Conservation (phyloP, 2,329 filamentous ascomycete genomes). For the Neofusicoccum umdonicola region DNA sequence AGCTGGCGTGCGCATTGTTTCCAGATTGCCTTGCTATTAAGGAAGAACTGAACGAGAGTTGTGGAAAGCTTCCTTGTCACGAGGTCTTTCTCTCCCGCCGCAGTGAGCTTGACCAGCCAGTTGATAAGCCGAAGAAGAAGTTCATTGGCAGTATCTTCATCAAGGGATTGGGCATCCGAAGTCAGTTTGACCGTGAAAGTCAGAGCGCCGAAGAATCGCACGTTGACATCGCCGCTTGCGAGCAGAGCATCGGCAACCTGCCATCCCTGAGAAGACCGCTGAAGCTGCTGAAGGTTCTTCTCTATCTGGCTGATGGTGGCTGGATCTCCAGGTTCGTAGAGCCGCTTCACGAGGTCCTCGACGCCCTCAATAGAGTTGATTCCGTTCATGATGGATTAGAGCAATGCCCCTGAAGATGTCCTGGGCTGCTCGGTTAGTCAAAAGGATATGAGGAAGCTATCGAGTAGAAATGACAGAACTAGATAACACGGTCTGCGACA, state of each 20-base stretch:
- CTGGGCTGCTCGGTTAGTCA: no score
- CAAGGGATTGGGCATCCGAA: constrained; percentile 21
- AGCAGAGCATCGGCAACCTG: constrained; percentile 76
- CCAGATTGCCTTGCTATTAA: constrained; percentile 69
- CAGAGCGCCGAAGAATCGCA: constrained; percentile 88
- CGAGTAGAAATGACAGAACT: no score
- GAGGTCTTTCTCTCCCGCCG: constrained; percentile 35
- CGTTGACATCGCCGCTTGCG: constrained; percentile 65
- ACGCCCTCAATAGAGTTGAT: constrained; percentile 29
- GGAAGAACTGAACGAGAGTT: constrained; percentile 72
- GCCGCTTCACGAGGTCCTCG: constrained; percentile 48
- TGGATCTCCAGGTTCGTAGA: constrained; percentile 49
- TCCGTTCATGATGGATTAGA: background rate
- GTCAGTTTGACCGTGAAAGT: constrained; percentile 95
- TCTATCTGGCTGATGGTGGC: constrained; percentile 58
- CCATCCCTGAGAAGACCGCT: constrained; percentile 81
- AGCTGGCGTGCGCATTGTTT: constrained; percentile 63
- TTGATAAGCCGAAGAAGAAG: constrained; percentile 51
- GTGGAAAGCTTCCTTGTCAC: constrained; percentile 73
- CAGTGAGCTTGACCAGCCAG: constrained; percentile 53
- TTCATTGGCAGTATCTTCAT: constrained; percentile 34
- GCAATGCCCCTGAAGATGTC: no score
- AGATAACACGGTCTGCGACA: no score
- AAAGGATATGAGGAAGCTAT: no score
- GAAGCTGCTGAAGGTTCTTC: constrained; percentile 72